These are phyloP conservation scores for Mycena venus DNA, from an alignment of 768 basidiomycete genomes.

Conservation along the genomic window DNA sequence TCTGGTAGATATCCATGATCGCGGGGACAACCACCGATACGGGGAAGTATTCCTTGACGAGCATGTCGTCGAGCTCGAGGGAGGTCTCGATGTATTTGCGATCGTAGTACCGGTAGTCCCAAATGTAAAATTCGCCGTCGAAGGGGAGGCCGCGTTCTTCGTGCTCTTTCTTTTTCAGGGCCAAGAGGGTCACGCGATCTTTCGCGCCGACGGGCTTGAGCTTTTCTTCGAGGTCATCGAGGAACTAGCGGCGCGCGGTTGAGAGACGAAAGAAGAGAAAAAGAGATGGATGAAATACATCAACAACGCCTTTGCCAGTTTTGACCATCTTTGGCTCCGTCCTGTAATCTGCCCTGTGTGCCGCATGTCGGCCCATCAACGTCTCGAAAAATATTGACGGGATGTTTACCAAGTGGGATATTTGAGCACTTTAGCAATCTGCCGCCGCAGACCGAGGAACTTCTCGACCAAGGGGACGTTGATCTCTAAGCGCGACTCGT, in stretches of 20 bases:
- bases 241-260: conserved; percentile 63
- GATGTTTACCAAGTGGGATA: conserved; percentile 75
- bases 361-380: neutral
- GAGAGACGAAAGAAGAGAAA: conserved; percentile 14
- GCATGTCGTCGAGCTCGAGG: conserved; percentile 79
- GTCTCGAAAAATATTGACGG: neutral
- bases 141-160: conserved; percentile 69
- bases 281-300: conserved; percentile 53
- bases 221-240: conserved; percentile 81
- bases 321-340: conserved; percentile 93
- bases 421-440: conserved; percentile 75
- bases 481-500: conserved; percentile 75
- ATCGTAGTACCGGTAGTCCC: conserved; percentile 88
- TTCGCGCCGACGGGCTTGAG: conserved; percentile 78
- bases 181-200: conserved; percentile 76
- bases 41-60: conserved; percentile 92
- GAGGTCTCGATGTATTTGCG: conserved; percentile 75
- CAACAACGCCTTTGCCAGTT: conserved; percentile 68
- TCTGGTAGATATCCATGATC: conserved; percentile 88
- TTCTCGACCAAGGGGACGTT: conserved; percentile 81
- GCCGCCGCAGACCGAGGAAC: conserved; percentile 76
- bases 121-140: conserved; percentile 82
- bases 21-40: conserved; percentile 86
- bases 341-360: conserved; percentile 79
- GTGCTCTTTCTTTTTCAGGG: conserved; percentile 83